Evolutionary conservation across 2,329 filamentous ascomycete species (phyloP), one percentile per base, ranked within the genome.

Genomic region (Lachnellula subtilissima): DNA sequence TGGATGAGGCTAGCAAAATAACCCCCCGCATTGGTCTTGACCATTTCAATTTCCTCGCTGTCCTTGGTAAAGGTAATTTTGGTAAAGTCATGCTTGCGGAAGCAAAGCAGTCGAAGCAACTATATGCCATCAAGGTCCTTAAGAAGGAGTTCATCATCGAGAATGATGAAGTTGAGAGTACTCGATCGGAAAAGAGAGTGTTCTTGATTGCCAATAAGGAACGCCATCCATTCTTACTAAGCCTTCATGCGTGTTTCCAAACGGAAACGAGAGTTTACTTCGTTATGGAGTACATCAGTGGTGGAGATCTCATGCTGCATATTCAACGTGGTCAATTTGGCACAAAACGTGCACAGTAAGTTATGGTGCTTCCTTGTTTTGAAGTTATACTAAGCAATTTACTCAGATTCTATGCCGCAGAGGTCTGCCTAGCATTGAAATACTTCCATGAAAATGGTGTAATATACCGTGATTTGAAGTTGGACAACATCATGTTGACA

Each of bases 61-160:
- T 99, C 53, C 83, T 99, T 62, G 94, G 94, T 70, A 99, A 99
- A 75, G 94, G 94, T 76, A 99, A 99, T 75, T 99, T 99, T 70
- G 94, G 94, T 73, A 99, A 99, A 75, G 94, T 99, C 75, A 99
- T 99, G 94, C 78, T 99, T 72, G 94, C 94, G 2, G 95, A 99
- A 75, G 96, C 94, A 1, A 99, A 99, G 79, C 86, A 85, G 54
- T 86, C 89, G 9, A 90, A 92, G 73, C 89, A 93, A 72, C 79
- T 99, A 7, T 99, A 97, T 71, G 94, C 94, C 55, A 99, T 99
- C 74, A 99, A 99, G 75, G 94, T 99, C 39, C 77, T 99, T 65
- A 99, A 99, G 82, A 99, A 99, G 77, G 94, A 99, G 73, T 99
- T 99, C 72, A 99, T 99, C 70, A 99, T 99, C 60, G 95, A 99